Conservation (phyloP, 352 stramenopile genomes). For the Phytopythium boreale region DNA sequence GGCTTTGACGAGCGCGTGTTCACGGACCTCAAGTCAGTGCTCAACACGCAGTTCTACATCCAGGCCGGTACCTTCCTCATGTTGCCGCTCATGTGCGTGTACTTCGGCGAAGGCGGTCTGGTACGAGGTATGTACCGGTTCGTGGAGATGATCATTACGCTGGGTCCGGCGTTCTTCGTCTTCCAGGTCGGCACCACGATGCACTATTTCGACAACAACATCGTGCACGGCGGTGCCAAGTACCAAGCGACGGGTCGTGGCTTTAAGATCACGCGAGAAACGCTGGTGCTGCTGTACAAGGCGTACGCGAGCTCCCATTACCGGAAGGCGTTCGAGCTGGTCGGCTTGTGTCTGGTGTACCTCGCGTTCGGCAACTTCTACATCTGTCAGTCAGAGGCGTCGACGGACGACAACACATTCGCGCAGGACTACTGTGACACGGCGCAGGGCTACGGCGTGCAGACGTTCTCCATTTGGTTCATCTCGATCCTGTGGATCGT, state of each 20-base stretch:
- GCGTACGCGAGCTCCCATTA: constrained; percentile 72
- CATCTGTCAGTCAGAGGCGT: constrained; percentile 53
- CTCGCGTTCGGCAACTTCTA: constrained; percentile 62
- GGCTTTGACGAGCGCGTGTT: constrained; percentile 62
- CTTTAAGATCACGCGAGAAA: constrained; percentile 83
- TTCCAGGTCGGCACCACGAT: constrained; percentile 83
- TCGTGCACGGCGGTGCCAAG: constrained; percentile 69
- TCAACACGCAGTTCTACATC: constrained; percentile 85
- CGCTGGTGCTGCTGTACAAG: constrained; percentile 75
- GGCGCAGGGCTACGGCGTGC: constrained; percentile 65
- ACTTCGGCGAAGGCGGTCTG: constrained; percentile 72
- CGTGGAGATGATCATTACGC: constrained; percentile 73
- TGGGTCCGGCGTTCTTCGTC: constrained; percentile 70
- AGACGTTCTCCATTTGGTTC: constrained; percentile 81
- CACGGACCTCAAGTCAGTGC: constrained; percentile 53
- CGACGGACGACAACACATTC: constrained; percentile 48
- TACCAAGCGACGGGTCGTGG: constrained; percentile 77
- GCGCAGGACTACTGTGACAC: constrained; percentile 59
- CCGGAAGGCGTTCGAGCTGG: constrained; percentile 71
- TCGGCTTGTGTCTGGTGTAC: constrained; percentile 71
- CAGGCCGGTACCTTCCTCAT: constrained; percentile 72
- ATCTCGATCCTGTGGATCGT: constrained; percentile 70
- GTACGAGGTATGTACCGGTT: constrained; percentile 60
- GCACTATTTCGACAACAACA: constrained; percentile 84
- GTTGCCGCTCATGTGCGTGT: constrained; percentile 71